A percentile compares a stretch with the other conserved stretches of the same genome.
These are phyloP conservation scores for Pichia occidentalis DNA, from an alignment of 805 yeast species.

Conservation along the genomic window DNA sequence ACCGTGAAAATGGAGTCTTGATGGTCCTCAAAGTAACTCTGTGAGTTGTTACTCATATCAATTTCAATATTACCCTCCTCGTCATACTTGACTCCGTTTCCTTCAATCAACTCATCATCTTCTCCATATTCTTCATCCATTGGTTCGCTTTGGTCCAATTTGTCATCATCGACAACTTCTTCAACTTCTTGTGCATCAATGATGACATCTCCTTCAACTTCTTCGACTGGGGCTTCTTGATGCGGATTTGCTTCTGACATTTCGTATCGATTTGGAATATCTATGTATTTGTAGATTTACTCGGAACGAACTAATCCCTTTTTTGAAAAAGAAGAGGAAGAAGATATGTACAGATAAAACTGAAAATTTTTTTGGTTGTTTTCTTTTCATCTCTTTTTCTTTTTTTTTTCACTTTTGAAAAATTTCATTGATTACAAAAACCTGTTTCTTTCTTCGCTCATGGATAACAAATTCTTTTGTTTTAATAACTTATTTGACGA, in stretches of 20 bases:
- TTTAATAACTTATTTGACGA: too few species aligned
- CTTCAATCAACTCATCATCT: slow-evolving; percentile 33
- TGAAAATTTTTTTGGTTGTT: too few species aligned
- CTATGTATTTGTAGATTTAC: too few species aligned
- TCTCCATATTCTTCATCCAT: slow-evolving; percentile 32
- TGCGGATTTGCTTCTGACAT: slow-evolving; percentile 9
- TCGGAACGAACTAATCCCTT: too few species aligned
- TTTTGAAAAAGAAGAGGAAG: too few species aligned
- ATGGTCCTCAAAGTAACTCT: slow-evolving; percentile 84
- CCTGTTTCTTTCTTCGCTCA: too few species aligned
- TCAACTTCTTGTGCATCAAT: slow-evolving; percentile 27
- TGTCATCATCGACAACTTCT: slow-evolving; percentile 29
- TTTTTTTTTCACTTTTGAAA: too few species aligned
- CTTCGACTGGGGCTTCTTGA: slow-evolving; percentile 7
- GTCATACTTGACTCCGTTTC: slow-evolving; percentile 18
- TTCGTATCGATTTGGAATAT: too few species aligned
- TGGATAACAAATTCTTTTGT: too few species aligned
- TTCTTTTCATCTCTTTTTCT: too few species aligned
- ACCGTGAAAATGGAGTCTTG: slow-evolving; percentile 79
- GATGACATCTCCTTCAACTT: slow-evolving; percentile 24
- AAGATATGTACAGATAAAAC: too few species aligned
- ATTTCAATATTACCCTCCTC: slow-evolving; percentile 59
- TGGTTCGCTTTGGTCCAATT: slow-evolving; percentile 35
- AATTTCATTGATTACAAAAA: too few species aligned
- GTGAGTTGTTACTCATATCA: slow-evolving; percentile 85